Evolutionary conservation across 306 rosid genomes (phyloP), one percentile per base, ranked within the genome.

Genomic region (Pyrus communis): DNA sequence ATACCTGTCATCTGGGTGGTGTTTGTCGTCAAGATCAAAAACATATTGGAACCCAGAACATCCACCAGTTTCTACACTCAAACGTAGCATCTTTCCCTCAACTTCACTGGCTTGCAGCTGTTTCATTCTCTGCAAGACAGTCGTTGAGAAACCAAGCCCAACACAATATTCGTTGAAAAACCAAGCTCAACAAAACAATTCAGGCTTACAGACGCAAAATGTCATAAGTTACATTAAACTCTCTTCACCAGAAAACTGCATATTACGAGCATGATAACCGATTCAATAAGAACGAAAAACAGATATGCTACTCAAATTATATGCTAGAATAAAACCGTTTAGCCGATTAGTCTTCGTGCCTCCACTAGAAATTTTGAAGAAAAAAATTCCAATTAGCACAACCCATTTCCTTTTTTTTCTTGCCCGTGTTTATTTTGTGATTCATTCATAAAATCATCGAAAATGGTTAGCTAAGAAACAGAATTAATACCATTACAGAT

Each of bases 1-100:
- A 43, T 25, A 95, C 97, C 95, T 92, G 75, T 95, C 98, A 46
- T 95, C 97, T 25, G 96, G 80, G 77, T 75, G 87, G 51, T 86
- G 55, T 87, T 76, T 84, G 77, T 87, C 87, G 58, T 92, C 97
- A 72, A 95, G 85, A 85, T 92, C 70, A 70, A 95, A 95, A 69
- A 88, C 96, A 84, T 95, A 92, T 77, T 92, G 97, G 77, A 95
- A 95, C n/a, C 99, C 99, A 60, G 99, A 92, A 85, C 99, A 95
- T 21, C 99, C 99, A 68, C 99, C 99, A 10, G 87, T 92, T 86
- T 95, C 99, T 25, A 92, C 97, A 71, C 97, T 82, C 82, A 93
- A 83, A 8, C 93, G 96, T 64, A 95, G 97, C 88, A 88, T 46
- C 88, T 84, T 95, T 42, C 66, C 84, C 31, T 80, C 83, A 1